Evolutionary conservation across 176 grass and related monocot genomes (phyloP), one percentile per base, ranked within the genome.

Genomic region (Pontederia paniculata): DNA sequence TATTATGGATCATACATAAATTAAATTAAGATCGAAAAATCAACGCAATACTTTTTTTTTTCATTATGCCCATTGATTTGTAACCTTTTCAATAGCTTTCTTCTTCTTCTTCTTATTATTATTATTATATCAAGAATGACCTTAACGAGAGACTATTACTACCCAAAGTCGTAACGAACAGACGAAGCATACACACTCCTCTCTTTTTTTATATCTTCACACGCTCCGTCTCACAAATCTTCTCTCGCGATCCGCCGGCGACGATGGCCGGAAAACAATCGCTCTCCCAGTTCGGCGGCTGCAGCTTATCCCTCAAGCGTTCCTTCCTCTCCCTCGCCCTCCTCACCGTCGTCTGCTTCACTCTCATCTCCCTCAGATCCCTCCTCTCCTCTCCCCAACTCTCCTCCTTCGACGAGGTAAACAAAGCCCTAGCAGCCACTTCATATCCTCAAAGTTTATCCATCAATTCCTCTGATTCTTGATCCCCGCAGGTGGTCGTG

Each of bases 241-340:
- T 21, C 13, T 12, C 64, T 20, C 58, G 21, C 21, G 12, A 12
- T 42, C 37, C 57, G 59, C 19, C 62, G 59, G 55, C 77, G 58
- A 54, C 71, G 61, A 89, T 89, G 86, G 70, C 86, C 19, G 81
- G 86, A 54, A 78, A 78, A 44, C 50, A 73, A 12, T 41, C 28
- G 12, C 0, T 12, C 52, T 44, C 66, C 20, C 52, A 60, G 46
- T 73, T 21, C 48, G 19, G 44, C 12, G 13, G 22, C 57, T 25
- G 37, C 41, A 21, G 70, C 1, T 75, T 56, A 2, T 62, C 71
- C 15, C 58, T 81, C 10, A 74, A 63, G 23, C 74, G 70, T 3
- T 72, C 54, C 12, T 45, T 89, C 54, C 77, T 81, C 19, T 53
- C 77, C 37, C 63, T 89, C 44, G 74, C 74, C 0, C 59, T 11